phyloP scores from a whole-genome alignment of 768 basidiomycete species.

The Naganishia randhawae region DNA sequence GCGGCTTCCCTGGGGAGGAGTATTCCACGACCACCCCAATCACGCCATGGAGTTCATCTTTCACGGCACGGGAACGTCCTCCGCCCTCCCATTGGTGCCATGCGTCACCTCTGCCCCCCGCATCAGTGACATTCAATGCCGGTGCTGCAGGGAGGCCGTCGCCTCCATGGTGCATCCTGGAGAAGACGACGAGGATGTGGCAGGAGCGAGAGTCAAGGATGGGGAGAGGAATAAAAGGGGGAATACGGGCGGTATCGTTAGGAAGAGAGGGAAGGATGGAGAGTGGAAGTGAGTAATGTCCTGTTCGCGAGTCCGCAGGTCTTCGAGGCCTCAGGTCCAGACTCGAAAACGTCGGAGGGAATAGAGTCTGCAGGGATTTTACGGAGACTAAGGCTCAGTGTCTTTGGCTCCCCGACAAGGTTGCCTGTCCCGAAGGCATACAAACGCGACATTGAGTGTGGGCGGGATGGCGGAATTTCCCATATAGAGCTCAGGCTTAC shows the following conservation, averaged over 20 bases:
- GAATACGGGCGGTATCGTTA: slow-evolving; percentile 71
- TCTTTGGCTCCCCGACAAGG: too few relatives aligned
- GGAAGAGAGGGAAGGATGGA: slow-evolving; percentile 57
- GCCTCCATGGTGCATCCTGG: background rate
- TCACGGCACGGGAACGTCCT: slow-evolving; percentile 77
- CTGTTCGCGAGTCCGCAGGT: background rate
- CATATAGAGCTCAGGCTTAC: too few relatives aligned
- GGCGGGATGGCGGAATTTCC: too few relatives aligned
- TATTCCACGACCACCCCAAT: background rate
- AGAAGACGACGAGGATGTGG: slow-evolving; percentile 4
- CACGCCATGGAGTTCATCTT: slow-evolving; percentile 65
- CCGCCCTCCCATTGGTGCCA: slow-evolving; percentile 60
- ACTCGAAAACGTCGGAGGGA: background rate
- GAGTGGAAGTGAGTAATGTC: slow-evolving; percentile 47
- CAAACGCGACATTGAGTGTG: too few relatives aligned
- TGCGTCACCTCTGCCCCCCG: slow-evolving; percentile 65
- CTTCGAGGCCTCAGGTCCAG: background rate
- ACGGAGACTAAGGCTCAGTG: too few relatives aligned
- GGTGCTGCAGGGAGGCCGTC: slow-evolving; percentile 58
- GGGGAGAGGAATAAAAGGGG: slow-evolving; percentile 79
- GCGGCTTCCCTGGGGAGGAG: too few relatives aligned
- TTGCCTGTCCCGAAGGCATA: too few relatives aligned
- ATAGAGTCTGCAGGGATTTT: too few relatives aligned
- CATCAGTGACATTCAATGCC: slow-evolving; percentile 40
- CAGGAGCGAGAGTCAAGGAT: slow-evolving; percentile 51